A percentile compares a stretch with the other conserved stretches of the same genome.
Conservation (phyloP, 2,329 filamentous ascomycete species). For the Byssoonygena ceratinophila region DNA sequence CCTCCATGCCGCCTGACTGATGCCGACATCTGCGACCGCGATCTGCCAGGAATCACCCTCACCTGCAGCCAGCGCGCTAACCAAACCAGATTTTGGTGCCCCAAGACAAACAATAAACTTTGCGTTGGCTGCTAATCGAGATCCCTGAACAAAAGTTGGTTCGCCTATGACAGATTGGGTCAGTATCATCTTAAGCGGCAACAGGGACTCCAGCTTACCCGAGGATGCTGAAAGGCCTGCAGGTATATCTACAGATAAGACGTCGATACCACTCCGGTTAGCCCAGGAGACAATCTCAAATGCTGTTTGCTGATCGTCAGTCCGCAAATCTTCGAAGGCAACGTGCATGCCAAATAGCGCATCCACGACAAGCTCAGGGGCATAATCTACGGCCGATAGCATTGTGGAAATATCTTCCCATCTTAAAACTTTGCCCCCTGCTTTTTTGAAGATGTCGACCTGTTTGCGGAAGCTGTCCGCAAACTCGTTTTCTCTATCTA, state of each 20-base stretch:
- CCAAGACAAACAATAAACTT: conserved; percentile 77
- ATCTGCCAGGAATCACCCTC: conserved; percentile 58
- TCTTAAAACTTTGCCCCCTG: conserved; percentile 61
- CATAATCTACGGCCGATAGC: conserved; percentile 46
- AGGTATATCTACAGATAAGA: conserved; percentile 81
- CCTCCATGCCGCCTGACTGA: conserved; percentile 72
- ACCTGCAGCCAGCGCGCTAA: conserved; percentile 61
- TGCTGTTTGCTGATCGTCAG: conserved; percentile 69
- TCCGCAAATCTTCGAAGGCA: conserved; percentile 77
- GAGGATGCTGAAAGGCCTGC: conserved; percentile 74
- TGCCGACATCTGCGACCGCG: conserved; percentile 75
- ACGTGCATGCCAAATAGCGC: conserved; percentile 77
- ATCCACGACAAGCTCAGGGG: conserved; percentile 74
- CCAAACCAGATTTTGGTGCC: conserved; percentile 71
- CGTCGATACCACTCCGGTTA: conserved; percentile 72
- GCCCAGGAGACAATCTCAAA: conserved; percentile 91
- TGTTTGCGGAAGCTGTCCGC: conserved; percentile 73
- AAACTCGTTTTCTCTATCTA: conserved; percentile 71
- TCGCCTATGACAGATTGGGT: conserved; percentile 34
- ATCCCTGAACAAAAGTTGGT: conserved; percentile 55
- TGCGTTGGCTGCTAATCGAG: conserved; percentile 67
- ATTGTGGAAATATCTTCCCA: conserved; percentile 49
- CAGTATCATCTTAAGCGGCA: not conserved
- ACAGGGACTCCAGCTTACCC: conserved; percentile 38
- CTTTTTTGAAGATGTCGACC: conserved; percentile 69